Conservation (phyloP, 1,139 yeast genomes). For the Pichia cactophila region DNA sequence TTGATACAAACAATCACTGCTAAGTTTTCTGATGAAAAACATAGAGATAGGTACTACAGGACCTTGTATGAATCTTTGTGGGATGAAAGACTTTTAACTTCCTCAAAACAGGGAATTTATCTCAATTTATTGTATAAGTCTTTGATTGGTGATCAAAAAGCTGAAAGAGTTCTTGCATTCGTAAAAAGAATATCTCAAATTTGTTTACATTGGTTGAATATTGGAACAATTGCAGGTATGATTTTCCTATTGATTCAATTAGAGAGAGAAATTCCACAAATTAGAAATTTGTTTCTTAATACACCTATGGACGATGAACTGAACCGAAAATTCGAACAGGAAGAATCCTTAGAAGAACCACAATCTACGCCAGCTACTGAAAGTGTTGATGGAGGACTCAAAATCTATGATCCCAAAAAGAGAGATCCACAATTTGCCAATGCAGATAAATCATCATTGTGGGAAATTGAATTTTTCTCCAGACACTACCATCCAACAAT, state of each 20-base stretch:
- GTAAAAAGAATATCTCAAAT: slow-evolving; percentile 86
- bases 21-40: slow-evolving; percentile 30
- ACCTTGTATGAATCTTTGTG: slow-evolving; percentile 85
- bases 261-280: slow-evolving; percentile 42
- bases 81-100: slow-evolving; percentile 72
- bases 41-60: slow-evolving; percentile 71
- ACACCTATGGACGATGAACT: slow-evolving; percentile 37
- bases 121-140: slow-evolving; percentile 81
- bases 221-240: slow-evolving; percentile 91
- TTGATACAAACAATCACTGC: slow-evolving; percentile 69
- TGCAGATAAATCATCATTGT: slow-evolving; percentile 71
- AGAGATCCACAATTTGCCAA: slow-evolving; percentile 87
- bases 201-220: slow-evolving; percentile 76
- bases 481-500: slow-evolving; percentile 92
- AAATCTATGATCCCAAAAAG: slow-evolving; percentile 68
- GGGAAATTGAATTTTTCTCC: slow-evolving; percentile 75
- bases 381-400: slow-evolving; percentile 12
- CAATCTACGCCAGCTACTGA: background rate
- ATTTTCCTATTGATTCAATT: slow-evolving; percentile 68
- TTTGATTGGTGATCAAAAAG: slow-evolving; percentile 57
- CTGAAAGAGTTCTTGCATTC: slow-evolving; percentile 76
- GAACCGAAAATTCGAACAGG: slow-evolving; percentile 31
- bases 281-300: slow-evolving; percentile 42
- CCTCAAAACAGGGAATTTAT: slow-evolving; percentile 70
- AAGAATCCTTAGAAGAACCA: slow-evolving; percentile 18